Percentiles rank a stretch among this genome's conserved stretches.
Conservation (phyloP, 2,329 filamentous ascomycete species). For the Phialophora tarda region DNA sequence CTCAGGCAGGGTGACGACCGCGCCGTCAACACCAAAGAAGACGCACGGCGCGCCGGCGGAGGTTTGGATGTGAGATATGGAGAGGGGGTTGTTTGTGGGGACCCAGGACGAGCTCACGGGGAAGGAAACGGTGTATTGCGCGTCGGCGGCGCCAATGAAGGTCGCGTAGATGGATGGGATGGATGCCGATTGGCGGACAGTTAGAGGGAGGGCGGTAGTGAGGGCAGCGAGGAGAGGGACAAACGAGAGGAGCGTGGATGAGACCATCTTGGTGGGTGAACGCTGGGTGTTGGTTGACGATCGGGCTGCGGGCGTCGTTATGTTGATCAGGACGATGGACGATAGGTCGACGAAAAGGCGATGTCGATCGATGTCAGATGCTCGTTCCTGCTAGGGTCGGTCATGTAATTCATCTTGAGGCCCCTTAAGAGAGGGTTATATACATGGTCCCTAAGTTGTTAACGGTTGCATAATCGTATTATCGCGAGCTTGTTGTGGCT, state of each 20-base stretch:
- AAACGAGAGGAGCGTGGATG: neutral
- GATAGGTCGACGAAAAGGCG: neutral
- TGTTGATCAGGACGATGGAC: too few species aligned
- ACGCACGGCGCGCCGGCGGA: slow-evolving; percentile 24
- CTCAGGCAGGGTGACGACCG: slow-evolving; percentile 24
- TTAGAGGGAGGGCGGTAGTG: neutral
- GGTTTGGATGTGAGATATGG: slow-evolving; percentile 30
- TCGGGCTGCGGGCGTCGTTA: neutral
- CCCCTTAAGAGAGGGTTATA: too few species aligned
- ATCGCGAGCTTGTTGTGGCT: neutral
- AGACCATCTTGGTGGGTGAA: slow-evolving; percentile 7
- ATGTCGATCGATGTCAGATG: neutral
- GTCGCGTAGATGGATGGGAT: slow-evolving; percentile 12
- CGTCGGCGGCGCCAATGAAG: slow-evolving; percentile 31
- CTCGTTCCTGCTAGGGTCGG: too few species aligned
- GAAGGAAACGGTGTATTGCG: slow-evolving; percentile 29
- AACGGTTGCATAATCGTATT: neutral
- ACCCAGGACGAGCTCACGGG: slow-evolving; percentile 26
- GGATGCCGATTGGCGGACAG: neutral
- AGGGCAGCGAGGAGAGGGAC: neutral
- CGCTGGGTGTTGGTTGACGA: neutral
- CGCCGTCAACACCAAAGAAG: slow-evolving; percentile 35
- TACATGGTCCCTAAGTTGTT: neutral
- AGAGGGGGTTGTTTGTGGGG: slow-evolving; percentile 28
- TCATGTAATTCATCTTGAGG: too few species aligned